Evolutionary conservation across 2,329 filamentous ascomycete species (phyloP), one percentile per base, ranked within the genome.

Genomic region (Ilyonectria sp.): DNA sequence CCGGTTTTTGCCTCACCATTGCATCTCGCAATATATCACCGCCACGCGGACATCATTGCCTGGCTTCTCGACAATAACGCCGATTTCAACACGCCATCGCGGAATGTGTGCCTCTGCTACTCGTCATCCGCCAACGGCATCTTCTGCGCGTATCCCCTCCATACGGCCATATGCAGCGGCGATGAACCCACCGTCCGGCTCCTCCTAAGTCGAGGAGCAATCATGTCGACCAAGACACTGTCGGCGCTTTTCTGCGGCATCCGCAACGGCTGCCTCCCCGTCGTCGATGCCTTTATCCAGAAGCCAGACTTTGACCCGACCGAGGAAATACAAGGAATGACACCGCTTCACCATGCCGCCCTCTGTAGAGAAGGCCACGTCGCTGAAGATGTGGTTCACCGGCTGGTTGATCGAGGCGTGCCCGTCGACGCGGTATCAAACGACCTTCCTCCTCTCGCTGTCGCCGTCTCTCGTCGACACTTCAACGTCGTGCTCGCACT

Each of bases 61-160:
- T 35, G 49, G 49, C 49, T 53, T 15, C 29, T 53, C n/a, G 49
- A 53, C 11, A 10, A 53, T 7, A n/a, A 21, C n/a, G 49, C 31
- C 29, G n/a, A 35, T 19, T 2, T 53, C 4, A 21, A 53, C 4
- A 21, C 10, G n/a, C 2, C 29, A 21, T 35, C 15, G 17, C 15
- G 31, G 11, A 15, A 19, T 53, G n/a, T 53, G 49, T 26, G 26
- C 26, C 26, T 26, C 26, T 26, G 26, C 5, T 26, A 26, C 26
- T 6, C 26, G 5, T 26, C 26, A 6, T 26, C 26, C 5, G 26
- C 26, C 49, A 6, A 21, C n/a, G 33, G 49, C 10, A 7, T 6
- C 10, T 13, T 11, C 13, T 2, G 5, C 10, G 8, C 29, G 49
- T 35, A 33, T 35, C 49, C 49, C 2, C 29, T 53, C 10, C 49